Evolutionary conservation across 345 rosid genomes (phyloP).

Genomic region (Eucalyptus grandis): DNA sequence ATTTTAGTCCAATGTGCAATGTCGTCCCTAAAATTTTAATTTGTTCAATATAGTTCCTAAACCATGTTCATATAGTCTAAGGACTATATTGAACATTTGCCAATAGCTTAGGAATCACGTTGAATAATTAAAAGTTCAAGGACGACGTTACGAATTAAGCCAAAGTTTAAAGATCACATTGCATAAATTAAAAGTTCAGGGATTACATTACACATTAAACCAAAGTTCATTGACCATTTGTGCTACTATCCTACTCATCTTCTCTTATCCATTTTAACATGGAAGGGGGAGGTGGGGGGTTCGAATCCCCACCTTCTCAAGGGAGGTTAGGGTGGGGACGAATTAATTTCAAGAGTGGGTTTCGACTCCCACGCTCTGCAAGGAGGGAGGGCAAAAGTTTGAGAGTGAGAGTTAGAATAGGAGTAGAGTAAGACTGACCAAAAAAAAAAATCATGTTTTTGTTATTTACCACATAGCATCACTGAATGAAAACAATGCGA

Average conservation of each 20-base stretch:
- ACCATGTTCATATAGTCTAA: too few relatives aligned
- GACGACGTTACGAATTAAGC: not conserved
- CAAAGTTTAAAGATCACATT: too few relatives aligned
- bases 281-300: too few relatives aligned
- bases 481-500: not conserved
- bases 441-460: too few relatives aligned
- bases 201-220: not conserved
- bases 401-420: too few relatives aligned
- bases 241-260: not conserved
- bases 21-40: too few relatives aligned
- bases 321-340: rapidly evolving
- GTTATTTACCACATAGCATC: not conserved
- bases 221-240: not conserved
- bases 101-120: too few relatives aligned
- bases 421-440: too few relatives aligned
- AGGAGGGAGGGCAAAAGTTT: rapidly evolving
- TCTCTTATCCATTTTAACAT: not conserved
- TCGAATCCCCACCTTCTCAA: too few relatives aligned
- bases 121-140: not conserved
- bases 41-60: not conserved
- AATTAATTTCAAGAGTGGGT: too few relatives aligned
- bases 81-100: not conserved
- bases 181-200: too few relatives aligned
- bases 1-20: not conserved
- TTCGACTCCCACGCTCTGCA: rapidly evolving